Evolutionary conservation across 257 asterid genomes (phyloP).

Genomic region (Solanum gracilifrons): DNA sequence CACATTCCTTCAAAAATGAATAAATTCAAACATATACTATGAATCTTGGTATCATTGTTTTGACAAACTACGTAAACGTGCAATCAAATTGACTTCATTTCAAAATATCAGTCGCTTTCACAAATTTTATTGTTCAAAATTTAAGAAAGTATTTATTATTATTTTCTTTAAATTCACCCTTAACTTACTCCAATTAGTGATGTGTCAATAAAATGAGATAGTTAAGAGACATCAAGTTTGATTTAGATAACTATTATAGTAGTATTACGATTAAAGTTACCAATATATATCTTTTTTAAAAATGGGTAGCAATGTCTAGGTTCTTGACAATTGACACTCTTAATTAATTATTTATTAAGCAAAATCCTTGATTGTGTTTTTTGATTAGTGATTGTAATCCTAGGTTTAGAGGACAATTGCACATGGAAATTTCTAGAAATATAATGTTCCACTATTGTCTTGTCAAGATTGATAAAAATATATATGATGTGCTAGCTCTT

Average conservation of each 20-base stretch:
- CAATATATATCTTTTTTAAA: not conserved
- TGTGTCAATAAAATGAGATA: not conserved
- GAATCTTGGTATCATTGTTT: not conserved
- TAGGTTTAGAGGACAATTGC: not conserved
- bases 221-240: not conserved
- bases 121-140: not conserved
- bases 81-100: not conserved
- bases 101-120: not conserved
- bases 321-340: not conserved
- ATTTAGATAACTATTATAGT: not conserved
- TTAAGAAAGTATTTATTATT: not conserved
- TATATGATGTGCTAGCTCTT: not conserved
- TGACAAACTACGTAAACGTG: not conserved
- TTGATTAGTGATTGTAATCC: not conserved
- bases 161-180: not conserved
- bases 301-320: not conserved
- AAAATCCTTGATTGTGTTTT: not conserved
- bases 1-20: not conserved
- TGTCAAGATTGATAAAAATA: not conserved
- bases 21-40: not conserved
- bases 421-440: not conserved
- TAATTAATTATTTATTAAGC: not conserved
- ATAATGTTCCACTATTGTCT: not conserved
- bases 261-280: not conserved
- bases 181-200: not conserved